These are phyloP conservation scores for Lunularia cruciata DNA, from an alignment of 225 moss, liverwort and hornwort species.

Conservation along the genomic window DNA sequence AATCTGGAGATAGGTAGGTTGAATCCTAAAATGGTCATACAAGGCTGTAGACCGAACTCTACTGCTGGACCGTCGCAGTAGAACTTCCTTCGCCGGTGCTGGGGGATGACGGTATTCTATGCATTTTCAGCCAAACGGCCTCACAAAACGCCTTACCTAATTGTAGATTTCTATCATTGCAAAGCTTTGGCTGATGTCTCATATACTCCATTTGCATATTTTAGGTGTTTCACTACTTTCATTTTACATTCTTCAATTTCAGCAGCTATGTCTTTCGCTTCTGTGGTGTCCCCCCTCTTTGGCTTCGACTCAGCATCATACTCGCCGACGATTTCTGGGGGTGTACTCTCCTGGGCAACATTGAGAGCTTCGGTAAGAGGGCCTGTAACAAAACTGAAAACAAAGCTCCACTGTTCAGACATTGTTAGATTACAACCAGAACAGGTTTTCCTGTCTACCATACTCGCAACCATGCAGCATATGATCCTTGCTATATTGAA, in stretches of 20 bases:
- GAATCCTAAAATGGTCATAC: no score
- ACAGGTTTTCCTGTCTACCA: neutral
- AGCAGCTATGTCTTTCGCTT: slow-evolving; percentile 10
- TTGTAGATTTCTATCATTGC: neutral
- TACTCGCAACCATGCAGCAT: no score
- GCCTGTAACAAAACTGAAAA: slow-evolving; percentile 65
- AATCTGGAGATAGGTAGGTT: no score
- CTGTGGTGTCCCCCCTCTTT: neutral
- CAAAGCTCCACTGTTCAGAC: neutral
- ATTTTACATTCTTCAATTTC: slow-evolving; percentile 33
- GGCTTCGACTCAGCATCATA: slow-evolving; percentile 24
- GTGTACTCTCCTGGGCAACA: slow-evolving; percentile 44
- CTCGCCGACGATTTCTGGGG: slow-evolving; percentile 28
- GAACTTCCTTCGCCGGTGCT: no score
- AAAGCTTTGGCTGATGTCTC: slow-evolving; percentile 19
- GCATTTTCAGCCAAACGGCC: no score
- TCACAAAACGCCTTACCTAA: no score
- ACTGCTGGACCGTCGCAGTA: no score
- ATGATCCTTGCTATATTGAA: no score
- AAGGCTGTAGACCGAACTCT: no score
- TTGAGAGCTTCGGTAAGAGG: slow-evolving; percentile 76
- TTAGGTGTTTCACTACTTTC: slow-evolving; percentile 67
- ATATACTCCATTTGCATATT: slow-evolving; percentile 37
- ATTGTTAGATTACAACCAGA: neutral
- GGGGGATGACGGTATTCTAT: no score